A percentile compares a stretch with the other conserved stretches of the same genome.
Conservation (phyloP, 2,329 filamentous ascomycete species). For the Botrytis tulipae region DNA sequence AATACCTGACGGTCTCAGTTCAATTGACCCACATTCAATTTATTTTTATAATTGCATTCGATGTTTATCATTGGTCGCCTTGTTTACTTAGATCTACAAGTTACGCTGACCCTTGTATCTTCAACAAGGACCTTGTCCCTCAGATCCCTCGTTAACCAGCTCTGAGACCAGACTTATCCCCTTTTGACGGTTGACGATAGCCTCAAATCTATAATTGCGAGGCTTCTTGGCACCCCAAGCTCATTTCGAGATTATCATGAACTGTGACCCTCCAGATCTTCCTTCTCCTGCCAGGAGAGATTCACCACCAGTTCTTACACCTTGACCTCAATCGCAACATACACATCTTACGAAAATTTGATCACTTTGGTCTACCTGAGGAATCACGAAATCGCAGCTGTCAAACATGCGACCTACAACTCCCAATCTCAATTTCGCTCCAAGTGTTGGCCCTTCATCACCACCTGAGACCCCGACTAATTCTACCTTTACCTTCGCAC, state of each 20-base stretch:
- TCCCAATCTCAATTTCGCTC: slow-evolving; percentile 43
- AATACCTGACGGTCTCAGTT: background rate
- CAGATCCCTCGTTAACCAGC: slow-evolving; percentile 13
- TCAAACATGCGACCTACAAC: slow-evolving; percentile 44
- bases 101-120: slow-evolving; percentile 16
- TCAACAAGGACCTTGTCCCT: slow-evolving; percentile 6
- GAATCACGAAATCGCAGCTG: slow-evolving; percentile 17
- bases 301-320: slow-evolving; percentile 37
- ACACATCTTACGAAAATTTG: background rate
- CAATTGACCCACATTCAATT: slow-evolving; percentile 12
- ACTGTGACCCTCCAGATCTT: slow-evolving; percentile 38
- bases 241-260: slow-evolving; percentile 37
- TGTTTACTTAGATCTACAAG: slow-evolving; percentile 18
- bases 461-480: slow-evolving; percentile 49
- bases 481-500: slow-evolving; percentile 36
- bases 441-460: slow-evolving; percentile 45
- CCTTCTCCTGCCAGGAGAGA: slow-evolving; percentile 40
- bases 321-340: slow-evolving; percentile 31
- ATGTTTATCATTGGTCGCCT: slow-evolving; percentile 28
- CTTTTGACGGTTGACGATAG: slow-evolving; percentile 22
- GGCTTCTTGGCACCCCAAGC: slow-evolving; percentile 30
- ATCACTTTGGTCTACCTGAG: background rate
- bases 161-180: slow-evolving; percentile 16
- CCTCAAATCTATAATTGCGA: slow-evolving; percentile 30
- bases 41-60: slow-evolving; percentile 5